Conservation (phyloP, 345 rosid species). For the Euphorbia lathyris region DNA sequence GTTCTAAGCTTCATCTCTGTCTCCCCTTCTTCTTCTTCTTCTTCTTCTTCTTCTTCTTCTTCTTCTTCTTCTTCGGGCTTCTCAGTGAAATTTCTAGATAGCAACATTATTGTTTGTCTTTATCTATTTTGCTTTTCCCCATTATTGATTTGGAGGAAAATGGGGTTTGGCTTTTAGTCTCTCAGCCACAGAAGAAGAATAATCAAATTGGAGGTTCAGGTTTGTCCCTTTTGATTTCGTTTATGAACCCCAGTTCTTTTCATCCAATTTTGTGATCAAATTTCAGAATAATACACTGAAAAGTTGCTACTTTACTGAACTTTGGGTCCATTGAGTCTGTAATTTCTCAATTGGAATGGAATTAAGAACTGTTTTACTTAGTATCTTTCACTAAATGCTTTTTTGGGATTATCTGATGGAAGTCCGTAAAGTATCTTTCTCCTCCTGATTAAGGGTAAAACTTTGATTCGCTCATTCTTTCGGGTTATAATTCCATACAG, state of each 20-base stretch:
- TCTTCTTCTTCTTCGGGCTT: neutral
- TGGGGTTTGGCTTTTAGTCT: conserved; percentile 16
- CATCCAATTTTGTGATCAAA: neutral
- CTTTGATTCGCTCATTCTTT: too few species aligned
- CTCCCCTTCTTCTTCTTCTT: neutral
- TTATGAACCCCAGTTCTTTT: too few species aligned
- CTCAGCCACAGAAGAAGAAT: neutral
- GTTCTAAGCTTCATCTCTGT: neutral
- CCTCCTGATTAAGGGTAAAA: too few species aligned
- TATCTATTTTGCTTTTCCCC: conserved; percentile 3
- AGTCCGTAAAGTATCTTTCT: too few species aligned
- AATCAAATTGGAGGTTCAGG: conserved; percentile 13
- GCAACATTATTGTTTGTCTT: neutral
- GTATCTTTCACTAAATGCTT: neutral
- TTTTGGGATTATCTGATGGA: neutral
- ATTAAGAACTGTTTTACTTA: neutral
- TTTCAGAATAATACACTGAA: neutral
- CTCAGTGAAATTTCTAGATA: neutral
- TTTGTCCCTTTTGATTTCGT: conserved; percentile 16
- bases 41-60: too few species aligned
- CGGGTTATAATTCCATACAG: too few species aligned
- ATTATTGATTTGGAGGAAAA: conserved; percentile 8
- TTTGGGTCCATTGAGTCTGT: neutral
- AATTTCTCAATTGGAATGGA: neutral
- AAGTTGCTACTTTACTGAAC: conserved; percentile 6